Base-by-base conservation (phyloP, 306 rosid genomes). In the Lathyrus sativus region DNA sequence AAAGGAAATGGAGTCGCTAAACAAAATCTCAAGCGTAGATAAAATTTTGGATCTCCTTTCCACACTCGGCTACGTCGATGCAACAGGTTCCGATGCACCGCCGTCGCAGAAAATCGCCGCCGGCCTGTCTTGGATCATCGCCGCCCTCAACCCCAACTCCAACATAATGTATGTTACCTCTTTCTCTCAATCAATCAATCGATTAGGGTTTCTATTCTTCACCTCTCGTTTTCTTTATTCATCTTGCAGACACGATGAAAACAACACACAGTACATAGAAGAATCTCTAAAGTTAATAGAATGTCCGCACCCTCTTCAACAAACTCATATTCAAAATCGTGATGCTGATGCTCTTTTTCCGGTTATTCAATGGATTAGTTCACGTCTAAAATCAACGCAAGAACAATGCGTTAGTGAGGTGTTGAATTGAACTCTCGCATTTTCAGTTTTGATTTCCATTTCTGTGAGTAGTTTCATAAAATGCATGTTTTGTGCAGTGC, bases 261-360 rank as follows among this genome's bases (percentile, higher is more conserved):
- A 58, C 9, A 46, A 53, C 50, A 9, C 65, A 4, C 46, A 10
- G 28, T 24, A 54, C 65, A 83, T 83, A 45, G 84, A 71, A 55
- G 87, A 88, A 51, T 73, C 79, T 68, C 46, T 85, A 18, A 74
- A 72, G 71, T 66, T 42, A 73, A 44, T 76, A 6, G 77, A 84
- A 68, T 88, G 85, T 19, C 85, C 89, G n/a, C 42, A 75, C 80
- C 42, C 75, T 62, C 76, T 88, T 41, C 75, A 65, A 64, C 43
- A 33, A 29, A 57, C 65, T 9, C 70, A 77, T 18, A 31, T 78
- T 63, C 73, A 42, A 70, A 57, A 72, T 61, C 75, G 72, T 19
- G 76, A 84, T n/a, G 8, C 24, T 15, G 72, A 78, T 4, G 43
- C 38, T 31, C 35, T 83, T 57, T 63, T 85, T 5, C 85, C 88